Conservation (phyloP, 768 basidiomycete genomes). For the Tricholoma bakamatsutake region DNA sequence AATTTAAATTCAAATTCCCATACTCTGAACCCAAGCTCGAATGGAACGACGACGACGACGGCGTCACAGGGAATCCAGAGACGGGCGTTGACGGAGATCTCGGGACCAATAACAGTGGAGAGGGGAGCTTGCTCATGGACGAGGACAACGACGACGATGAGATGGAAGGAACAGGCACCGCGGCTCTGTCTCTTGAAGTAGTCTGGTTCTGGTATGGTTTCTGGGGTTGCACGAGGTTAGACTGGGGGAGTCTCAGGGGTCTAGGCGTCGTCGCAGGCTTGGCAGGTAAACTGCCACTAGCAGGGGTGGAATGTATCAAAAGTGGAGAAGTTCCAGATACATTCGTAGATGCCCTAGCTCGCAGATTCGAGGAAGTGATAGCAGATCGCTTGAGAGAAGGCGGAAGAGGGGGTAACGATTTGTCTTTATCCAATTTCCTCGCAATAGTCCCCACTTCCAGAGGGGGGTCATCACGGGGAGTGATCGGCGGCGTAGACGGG, state of each 20-base stretch:
- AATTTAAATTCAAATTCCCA: too few species aligned
- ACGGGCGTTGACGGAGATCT: constrained; percentile 10
- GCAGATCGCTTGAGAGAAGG: constrained; percentile 12
- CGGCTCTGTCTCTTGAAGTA: constrained; percentile 23
- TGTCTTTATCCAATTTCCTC: constrained; percentile 24
- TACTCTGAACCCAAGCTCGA: neutral
- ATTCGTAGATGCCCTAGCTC: neutral
- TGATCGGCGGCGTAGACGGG: constrained; percentile 28
- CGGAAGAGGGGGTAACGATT: constrained; percentile 30
- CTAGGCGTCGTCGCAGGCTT: constrained; percentile 7
- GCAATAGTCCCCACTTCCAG: constrained; percentile 3
- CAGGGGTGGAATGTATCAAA: neutral
- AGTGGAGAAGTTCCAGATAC: neutral
- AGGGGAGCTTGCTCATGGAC: constrained; percentile 13
- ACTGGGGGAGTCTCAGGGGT: constrained; percentile 7
- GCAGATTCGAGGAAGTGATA: constrained; percentile 3
- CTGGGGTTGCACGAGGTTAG: constrained; percentile 13
- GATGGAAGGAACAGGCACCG: constrained; percentile 29
- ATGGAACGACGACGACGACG: constrained; percentile 9
- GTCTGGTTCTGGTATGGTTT: constrained; percentile 19
- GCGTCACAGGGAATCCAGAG: constrained; percentile 13
- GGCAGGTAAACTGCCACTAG: neutral
- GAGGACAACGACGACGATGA: constrained; percentile 8
- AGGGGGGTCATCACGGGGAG: constrained; percentile 23
- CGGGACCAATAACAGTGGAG: constrained; percentile 1